These are phyloP conservation scores for Cucumis hystrix DNA, from an alignment of 306 rosid species.

Conservation along the genomic window DNA sequence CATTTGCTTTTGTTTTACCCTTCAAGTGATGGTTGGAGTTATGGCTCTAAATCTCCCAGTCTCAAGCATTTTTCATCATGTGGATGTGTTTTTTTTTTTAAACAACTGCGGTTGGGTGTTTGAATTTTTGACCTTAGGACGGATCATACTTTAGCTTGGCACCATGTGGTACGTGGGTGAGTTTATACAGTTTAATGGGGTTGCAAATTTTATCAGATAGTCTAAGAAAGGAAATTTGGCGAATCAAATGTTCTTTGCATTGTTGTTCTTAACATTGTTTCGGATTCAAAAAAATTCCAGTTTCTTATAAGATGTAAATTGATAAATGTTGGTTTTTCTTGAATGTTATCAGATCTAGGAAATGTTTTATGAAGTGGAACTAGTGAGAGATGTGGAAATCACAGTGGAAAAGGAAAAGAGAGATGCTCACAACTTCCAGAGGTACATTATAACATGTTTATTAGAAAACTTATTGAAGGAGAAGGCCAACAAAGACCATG, in stretches of 20 bases:
- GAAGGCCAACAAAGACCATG: conserved; percentile 24
- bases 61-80: background rate
- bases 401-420: conserved; percentile 10
- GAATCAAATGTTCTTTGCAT: background rate
- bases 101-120: too few relatives aligned
- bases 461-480: conserved; percentile 21
- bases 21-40: background rate
- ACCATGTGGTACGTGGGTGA: background rate
- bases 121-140: too few relatives aligned
- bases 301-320: background rate
- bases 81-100: background rate
- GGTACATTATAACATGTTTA: conserved; percentile 16
- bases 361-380: conserved; percentile 30
- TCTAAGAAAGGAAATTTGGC: background rate
- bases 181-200: background rate
- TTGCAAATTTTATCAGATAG: background rate
- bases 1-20: background rate
- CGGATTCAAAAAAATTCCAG: background rate
- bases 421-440: conserved; percentile 1
- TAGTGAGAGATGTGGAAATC: conserved; percentile 15
- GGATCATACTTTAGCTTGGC: too few relatives aligned
- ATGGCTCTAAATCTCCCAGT: background rate
- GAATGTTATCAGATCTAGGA: conserved; percentile 6
- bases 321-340: background rate
- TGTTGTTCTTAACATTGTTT: background rate